phyloP scores from a whole-genome alignment of 2,329 filamentous ascomycete genomes.

The Colletotrichum karsti region DNA sequence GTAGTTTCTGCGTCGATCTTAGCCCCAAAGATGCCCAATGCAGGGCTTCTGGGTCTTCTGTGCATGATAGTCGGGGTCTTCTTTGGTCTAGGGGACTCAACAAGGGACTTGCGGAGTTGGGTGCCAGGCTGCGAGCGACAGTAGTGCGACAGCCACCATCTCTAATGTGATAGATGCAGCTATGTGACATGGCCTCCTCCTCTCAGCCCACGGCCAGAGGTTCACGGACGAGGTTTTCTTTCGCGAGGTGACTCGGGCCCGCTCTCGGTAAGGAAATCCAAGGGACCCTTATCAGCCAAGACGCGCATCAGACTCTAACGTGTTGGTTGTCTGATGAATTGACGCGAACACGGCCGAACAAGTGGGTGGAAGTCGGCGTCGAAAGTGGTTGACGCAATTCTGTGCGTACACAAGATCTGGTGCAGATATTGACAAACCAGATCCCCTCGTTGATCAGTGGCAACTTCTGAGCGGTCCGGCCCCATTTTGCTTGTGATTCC shows the following conservation, averaged over 20 bases:
- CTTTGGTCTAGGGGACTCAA: background rate
- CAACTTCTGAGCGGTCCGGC: too few species aligned
- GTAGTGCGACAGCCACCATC: slow-evolving; percentile 5
- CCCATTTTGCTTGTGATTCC: too few species aligned
- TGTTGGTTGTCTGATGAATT: background rate
- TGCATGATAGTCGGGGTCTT: slow-evolving; percentile 12
- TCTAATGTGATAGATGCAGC: background rate
- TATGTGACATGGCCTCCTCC: background rate
- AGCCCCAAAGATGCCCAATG: background rate
- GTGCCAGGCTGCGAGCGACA: background rate
- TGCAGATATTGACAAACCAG: too few species aligned
- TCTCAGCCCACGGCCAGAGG: background rate
- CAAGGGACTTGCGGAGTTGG: background rate
- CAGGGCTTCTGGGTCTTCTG: slow-evolving; percentile 14
- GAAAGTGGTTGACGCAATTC: slow-evolving; percentile 11
- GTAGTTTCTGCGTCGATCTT: slow-evolving; percentile 11
- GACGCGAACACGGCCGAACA: background rate
- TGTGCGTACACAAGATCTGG: background rate
- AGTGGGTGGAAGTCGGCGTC: background rate
- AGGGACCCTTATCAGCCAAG: slow-evolving; percentile 13
- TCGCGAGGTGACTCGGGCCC: slow-evolving; percentile 1
- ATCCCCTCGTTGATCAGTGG: too few species aligned
- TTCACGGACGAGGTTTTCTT: background rate
- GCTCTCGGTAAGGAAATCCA: background rate
- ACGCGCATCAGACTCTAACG: background rate